Evolutionary conservation across 2,329 filamentous ascomycete genomes (phyloP), one percentile per base, ranked within the genome.

Genomic region (Penicillium sp.): DNA sequence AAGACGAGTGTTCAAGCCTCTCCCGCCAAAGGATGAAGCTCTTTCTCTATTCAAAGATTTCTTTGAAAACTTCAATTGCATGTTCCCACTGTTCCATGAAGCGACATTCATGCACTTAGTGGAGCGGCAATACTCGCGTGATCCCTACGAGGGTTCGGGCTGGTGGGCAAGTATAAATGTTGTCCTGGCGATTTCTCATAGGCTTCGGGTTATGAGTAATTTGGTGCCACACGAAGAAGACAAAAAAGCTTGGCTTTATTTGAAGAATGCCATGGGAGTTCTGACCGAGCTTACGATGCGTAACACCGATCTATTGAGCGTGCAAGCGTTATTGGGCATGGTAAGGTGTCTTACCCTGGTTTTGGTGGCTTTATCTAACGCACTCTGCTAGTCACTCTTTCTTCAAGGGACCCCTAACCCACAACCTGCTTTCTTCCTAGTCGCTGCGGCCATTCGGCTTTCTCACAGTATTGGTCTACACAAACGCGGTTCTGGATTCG

Each of bases 151-250:
- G 65, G 90, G 91, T 26, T 94, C 89, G 6, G 93, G 93, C 3
- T 98, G 93, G 93, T 98, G 93, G 91, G 93, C 93, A 5, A 95
- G 89, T 69, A 77, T 98, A 61, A 98, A 98, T 61, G 85, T 95
- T 52, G 88, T 86, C 1, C 73, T 98, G 49, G 93, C 91, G n/a
- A 94, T 96, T 58, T 86, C 91, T 5, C 88, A 96, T 65, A 81
- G 93, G 35, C 75, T 98, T 62, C 84, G 93, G 10, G 88, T 96
- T 21, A 95, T 96, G 89, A 95, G 88, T 73, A 93, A 95, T 62
- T 75, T 95, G 8, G 88, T 95, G 0, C 85, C 89, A 1, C 82
- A 87, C 55, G 89, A 95, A 55, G 91, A 97, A 65, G 93, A 97
- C 59, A 83, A 90, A 46, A 94, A 94, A 66, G 90, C 90, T 0